A percentile compares a stretch with the other conserved stretches of the same genome.
Conservation (phyloP, 140 eudicot genomes). For the Ambrosia hybrid region DNA sequence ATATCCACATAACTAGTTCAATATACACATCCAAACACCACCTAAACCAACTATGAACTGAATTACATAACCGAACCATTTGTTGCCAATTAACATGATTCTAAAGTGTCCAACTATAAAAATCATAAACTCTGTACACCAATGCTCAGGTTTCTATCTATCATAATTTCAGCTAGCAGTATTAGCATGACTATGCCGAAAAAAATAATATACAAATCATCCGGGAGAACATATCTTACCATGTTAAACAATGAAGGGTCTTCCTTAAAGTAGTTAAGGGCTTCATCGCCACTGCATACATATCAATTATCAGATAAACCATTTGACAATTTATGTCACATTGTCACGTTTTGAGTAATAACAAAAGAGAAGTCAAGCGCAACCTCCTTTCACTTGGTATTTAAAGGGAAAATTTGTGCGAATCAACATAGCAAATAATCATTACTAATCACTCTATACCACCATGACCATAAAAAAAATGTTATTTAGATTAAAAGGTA, state of each 20-base stretch:
- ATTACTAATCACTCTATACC: too few species aligned
- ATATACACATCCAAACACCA: background rate
- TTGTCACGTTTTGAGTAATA: too few species aligned
- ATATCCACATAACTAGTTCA: background rate
- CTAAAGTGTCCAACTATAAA: background rate
- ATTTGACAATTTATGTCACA: background rate
- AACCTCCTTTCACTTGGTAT: background rate
- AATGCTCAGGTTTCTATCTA: too few species aligned
- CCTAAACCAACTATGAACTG: background rate
- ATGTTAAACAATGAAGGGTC: slow-evolving; percentile 78
- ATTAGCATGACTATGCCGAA: too few species aligned
- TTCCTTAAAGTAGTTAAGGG: slow-evolving; percentile 76
- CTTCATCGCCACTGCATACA: slow-evolving; percentile 78
- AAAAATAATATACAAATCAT: slow-evolving; percentile 6
- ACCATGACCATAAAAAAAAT: too few species aligned
- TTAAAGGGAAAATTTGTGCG: background rate
- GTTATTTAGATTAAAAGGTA: too few species aligned
- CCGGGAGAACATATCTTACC: slow-evolving; percentile 41
- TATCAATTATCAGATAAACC: slow-evolving; percentile 15
- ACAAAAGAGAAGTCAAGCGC: background rate
- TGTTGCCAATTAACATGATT: background rate
- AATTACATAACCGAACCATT: background rate
- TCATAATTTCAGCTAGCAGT: too few species aligned
- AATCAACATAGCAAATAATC: background rate
- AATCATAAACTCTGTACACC: too few species aligned